phyloP scores from a whole-genome alignment of 2,329 filamentous ascomycete species.

The Trichoderma semiorbis region DNA sequence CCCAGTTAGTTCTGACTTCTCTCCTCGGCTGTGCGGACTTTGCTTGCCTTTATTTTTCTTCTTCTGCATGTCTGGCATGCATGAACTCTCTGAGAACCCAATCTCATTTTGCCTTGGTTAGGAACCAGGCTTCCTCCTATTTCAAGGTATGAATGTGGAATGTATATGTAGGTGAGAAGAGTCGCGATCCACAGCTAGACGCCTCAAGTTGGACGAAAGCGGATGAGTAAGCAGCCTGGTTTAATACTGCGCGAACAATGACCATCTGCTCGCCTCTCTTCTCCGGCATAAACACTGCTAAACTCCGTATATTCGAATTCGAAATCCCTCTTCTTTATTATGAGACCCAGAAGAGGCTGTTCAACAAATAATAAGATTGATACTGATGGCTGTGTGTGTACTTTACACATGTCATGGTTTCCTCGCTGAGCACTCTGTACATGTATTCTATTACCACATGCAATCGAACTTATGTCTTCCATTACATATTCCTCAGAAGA shows the following conservation, averaged over 20 bases:
- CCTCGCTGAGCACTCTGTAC: neutral
- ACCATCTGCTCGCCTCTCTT: neutral
- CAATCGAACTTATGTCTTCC: neutral
- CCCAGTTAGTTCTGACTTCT: neutral
- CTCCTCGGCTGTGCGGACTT: neutral
- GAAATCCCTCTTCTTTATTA: neutral
- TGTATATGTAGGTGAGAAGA: neutral
- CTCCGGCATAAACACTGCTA: neutral
- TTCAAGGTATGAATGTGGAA: neutral
- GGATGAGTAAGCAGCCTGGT: neutral
- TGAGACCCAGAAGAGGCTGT: neutral
- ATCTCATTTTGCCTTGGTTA: neutral
- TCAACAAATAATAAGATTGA: neutral
- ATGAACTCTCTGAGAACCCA: neutral
- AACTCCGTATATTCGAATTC: neutral
- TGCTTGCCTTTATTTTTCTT: neutral
- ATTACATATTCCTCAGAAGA: too few species aligned
- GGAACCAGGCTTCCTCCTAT: neutral
- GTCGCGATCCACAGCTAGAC: neutral
- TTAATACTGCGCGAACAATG: neutral
- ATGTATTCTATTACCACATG: neutral
- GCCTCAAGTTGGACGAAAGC: neutral
- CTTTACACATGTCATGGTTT: neutral
- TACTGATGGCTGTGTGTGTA: neutral
- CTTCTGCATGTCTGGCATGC: constrained; percentile 2